A percentile compares a stretch with the other conserved stretches of the same genome.
phyloP scores from a whole-genome alignment of 345 rosid genomes.

The Salix koriyanagi region DNA sequence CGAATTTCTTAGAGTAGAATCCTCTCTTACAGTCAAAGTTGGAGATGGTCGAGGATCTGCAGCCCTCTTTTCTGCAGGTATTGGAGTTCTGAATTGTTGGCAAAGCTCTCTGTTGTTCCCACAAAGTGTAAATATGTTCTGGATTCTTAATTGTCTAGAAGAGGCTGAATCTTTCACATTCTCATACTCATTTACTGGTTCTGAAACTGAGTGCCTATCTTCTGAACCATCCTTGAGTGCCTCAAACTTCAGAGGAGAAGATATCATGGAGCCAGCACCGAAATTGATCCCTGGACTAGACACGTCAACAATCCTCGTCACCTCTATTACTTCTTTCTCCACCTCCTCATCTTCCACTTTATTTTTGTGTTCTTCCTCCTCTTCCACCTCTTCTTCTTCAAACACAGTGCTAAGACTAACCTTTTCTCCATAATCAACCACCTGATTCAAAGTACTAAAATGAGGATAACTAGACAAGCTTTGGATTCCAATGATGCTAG shows the following conservation, averaged over 20 bases:
- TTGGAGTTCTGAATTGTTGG: conserved; percentile 49
- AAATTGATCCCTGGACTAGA: conserved; percentile 4
- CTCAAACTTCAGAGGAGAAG: conserved; percentile 28
- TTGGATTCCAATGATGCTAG: conserved; percentile 20
- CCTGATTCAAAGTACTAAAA: conserved; percentile 23
- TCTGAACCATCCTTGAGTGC: neutral
- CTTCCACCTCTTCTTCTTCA: conserved; percentile 77
- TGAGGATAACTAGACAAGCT: conserved; percentile 28
- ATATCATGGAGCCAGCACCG: conserved; percentile 13
- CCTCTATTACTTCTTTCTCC: conserved; percentile 79
- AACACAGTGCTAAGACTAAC: conserved; percentile 76
- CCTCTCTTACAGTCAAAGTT: neutral
- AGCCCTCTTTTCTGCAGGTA: conserved; percentile 12
- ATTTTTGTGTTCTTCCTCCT: conserved; percentile 30
- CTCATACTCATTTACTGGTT: neutral
- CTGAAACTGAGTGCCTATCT: neutral
- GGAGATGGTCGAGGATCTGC: conserved; percentile 23
- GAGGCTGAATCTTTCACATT: conserved; percentile 46
- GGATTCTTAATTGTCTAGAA: conserved; percentile 61
- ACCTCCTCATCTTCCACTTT: conserved; percentile 55
- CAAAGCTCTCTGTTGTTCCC: conserved; percentile 88
- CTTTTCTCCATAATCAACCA: conserved; percentile 37
- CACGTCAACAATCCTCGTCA: conserved; percentile 37
- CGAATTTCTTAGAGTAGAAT: conserved; percentile 7
- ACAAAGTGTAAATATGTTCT: conserved; percentile 86